Conservation (phyloP, 768 basidiomycete species). For the Serendipita sp. region DNA sequence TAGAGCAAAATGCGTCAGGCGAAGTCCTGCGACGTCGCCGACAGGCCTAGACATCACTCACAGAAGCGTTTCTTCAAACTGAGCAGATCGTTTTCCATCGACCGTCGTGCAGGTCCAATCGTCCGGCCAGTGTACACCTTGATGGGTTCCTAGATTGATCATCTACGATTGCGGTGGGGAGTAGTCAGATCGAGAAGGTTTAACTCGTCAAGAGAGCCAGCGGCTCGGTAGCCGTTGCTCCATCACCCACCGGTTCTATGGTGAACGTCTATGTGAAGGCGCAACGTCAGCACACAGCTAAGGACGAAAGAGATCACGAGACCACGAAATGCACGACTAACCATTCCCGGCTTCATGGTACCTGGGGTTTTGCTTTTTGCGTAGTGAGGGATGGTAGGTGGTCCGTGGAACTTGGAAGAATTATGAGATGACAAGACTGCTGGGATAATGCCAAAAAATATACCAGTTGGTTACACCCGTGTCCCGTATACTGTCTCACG, state of each 20-base stretch:
- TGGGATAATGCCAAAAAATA: conserved; percentile 29
- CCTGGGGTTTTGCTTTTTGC: conserved; percentile 89
- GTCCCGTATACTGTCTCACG: conserved; percentile 83
- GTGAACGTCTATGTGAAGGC: conserved; percentile 33
- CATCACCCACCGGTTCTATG: conserved; percentile 52
- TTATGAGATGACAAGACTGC: neutral
- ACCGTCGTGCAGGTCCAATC: conserved; percentile 92
- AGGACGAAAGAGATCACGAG: neutral
- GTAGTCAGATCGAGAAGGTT: neutral
- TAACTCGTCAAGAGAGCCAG: conserved; percentile 5
- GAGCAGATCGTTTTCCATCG: conserved; percentile 84
- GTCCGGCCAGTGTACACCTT: conserved; percentile 76
- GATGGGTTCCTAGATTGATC: conserved; percentile 73
- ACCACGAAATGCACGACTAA: conserved; percentile 23
- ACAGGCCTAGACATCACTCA: conserved; percentile 28
- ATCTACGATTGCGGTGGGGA: conserved; percentile 36
- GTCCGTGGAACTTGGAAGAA: neutral
- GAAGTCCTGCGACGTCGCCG: neutral
- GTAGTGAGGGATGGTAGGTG: conserved; percentile 88
- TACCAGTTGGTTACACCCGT: conserved; percentile 79
- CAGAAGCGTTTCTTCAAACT: conserved; percentile 96
- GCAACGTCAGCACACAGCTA: neutral
- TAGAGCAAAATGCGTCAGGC: neutral
- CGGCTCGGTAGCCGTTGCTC: neutral
- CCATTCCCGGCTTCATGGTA: conserved; percentile 88